Base-by-base conservation (phyloP, 1,284 basidiomycete species). In the Austroboletus novae-zelandiae region DNA sequence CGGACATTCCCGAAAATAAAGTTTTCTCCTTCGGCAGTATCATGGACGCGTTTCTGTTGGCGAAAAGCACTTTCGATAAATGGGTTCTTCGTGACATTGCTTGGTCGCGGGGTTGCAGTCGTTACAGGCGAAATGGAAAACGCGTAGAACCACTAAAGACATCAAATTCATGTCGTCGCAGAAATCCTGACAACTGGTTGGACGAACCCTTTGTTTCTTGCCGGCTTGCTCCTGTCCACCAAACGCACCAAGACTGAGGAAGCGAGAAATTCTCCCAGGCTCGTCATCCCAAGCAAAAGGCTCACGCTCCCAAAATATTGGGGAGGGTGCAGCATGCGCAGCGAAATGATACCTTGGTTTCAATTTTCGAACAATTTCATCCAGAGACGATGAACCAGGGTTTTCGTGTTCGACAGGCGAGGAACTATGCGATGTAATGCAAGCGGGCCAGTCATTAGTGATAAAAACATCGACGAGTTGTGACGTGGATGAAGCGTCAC, bases 271-370 rank as follows among this genome's bases (percentile, higher is more conserved):
- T 51, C 89, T 76, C 56, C 80, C 83, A 17, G 73, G 71, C 48
- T 85, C 82, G 32, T 85, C 84, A 31, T 83, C 78, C 94, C 94
- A 97, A 6, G 80, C 69, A 64, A 84, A 94, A 3, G 94, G 94
- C 57, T 96, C 93, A 47, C 94, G 75, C 67, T 98, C 94, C 93
- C 94, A 97, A 67, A 94, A 98, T 54, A 75, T 75, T 1, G 84
- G 77, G 14, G 77, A 78, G 30, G 66, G 70, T 34, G 75, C 83
- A 47, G 71, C 80, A 42, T 79, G 78, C 55, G 78, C 83, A 15
- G 84, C 75, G 62, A 94, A 89, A 62, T 92, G 86, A 67, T 94
- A 94, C 43, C 86, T 78, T 1, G 91, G 89, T 58, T 84, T 86
- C 42, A 77, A 77, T 54, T 76, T 76, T 37, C 75, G 73, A 14